Evolutionary conservation across 2,329 filamentous ascomycete species (phyloP).

Genomic region (Neofusicoccum cordaticola): DNA sequence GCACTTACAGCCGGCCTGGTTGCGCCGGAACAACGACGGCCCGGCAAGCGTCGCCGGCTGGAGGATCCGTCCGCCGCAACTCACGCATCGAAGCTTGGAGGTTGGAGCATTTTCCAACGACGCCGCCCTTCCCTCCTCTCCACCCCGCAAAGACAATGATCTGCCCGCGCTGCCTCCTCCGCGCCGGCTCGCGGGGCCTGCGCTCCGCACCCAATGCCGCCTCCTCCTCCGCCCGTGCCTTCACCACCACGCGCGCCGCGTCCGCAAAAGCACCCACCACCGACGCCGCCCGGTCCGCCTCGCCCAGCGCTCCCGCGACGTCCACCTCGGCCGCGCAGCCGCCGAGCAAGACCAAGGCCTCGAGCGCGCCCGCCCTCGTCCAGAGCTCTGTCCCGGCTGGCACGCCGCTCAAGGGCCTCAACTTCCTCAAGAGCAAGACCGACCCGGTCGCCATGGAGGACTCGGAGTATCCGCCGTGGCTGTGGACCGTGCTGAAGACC

Average conservation of each 20-base stretch:
- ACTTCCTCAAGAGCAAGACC: constrained; percentile 69
- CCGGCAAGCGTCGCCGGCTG: too few relatives aligned
- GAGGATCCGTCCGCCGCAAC: neutral
- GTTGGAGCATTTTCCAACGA: neutral
- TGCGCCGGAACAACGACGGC: too few relatives aligned
- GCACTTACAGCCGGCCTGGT: too few relatives aligned
- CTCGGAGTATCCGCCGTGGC: constrained; percentile 74
- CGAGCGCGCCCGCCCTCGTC: constrained; percentile 29
- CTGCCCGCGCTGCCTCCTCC: constrained; percentile 37
- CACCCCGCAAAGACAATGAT: constrained; percentile 31
- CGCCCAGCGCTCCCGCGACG: constrained; percentile 38
- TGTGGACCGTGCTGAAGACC: constrained; percentile 69
- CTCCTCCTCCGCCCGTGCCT: constrained; percentile 4
- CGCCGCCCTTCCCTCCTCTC: neutral
- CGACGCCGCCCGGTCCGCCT: constrained; percentile 27
- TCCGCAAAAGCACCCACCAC: constrained; percentile 26
- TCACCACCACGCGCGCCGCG: constrained; percentile 26
- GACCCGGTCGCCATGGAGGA: constrained; percentile 75
- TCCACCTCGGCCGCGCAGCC: constrained; percentile 47
- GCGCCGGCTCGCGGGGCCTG: constrained; percentile 29
- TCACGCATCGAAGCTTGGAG: neutral
- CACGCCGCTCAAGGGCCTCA: constrained; percentile 69
- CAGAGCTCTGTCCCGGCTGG: constrained; percentile 60
- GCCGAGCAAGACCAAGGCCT: constrained; percentile 37
- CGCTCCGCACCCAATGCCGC: neutral